Conservation (phyloP, 805 yeast species). For the Nakazawaea anatomiae region DNA sequence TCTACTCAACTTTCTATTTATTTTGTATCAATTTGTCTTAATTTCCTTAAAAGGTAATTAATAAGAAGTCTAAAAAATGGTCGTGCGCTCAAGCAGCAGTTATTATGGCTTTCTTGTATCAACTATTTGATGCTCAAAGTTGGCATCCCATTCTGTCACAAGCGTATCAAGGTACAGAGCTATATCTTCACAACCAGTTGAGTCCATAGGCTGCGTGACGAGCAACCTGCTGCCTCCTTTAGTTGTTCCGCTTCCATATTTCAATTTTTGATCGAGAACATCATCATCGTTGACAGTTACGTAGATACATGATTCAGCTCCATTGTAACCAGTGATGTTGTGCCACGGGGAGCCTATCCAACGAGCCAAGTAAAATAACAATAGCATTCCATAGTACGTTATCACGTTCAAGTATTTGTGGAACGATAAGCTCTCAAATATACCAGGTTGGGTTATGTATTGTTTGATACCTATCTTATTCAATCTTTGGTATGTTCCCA, state of each 20-base stretch:
- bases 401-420: constrained; percentile 68
- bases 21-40: no score
- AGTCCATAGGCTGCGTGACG: constrained; percentile 47
- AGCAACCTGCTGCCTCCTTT: constrained; percentile 62
- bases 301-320: constrained; percentile 81
- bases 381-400: constrained; percentile 81
- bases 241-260: constrained; percentile 70
- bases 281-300: constrained; percentile 47
- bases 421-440: constrained; percentile 79
- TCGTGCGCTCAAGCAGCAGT: no score
- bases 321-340: constrained; percentile 80
- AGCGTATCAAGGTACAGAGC: constrained; percentile 53
- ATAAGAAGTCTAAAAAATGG: no score
- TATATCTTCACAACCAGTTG: constrained; percentile 64
- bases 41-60: no score
- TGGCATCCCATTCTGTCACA: constrained; percentile 65
- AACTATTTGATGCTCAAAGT: constrained; percentile 66
- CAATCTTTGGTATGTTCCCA: constrained; percentile 56
- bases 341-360: constrained; percentile 83
- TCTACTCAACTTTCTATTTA: neutral
- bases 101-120: constrained; percentile 30
- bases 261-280: constrained; percentile 36
- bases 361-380: constrained; percentile 79
- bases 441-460: constrained; percentile 90
- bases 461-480: constrained; percentile 50